Evolutionary conservation across 495 filamentous ascomycete species (phyloP).

Genomic region (Aspergillus saccharolyticus): DNA sequence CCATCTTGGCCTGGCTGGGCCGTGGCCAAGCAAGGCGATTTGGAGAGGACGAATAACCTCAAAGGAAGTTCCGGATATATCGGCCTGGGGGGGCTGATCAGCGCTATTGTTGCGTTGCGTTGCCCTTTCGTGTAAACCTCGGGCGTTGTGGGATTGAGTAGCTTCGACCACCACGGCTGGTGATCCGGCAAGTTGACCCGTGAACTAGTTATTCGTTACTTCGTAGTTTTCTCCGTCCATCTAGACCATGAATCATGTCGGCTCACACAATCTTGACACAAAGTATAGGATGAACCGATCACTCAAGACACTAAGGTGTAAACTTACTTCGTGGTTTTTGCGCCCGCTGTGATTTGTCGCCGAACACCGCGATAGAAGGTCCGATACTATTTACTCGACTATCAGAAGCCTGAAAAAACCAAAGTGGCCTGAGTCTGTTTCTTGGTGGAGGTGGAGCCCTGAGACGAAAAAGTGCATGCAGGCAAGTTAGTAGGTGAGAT

Average conservation of each 20-base stretch:
- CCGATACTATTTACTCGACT: background rate
- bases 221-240: background rate
- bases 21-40: background rate
- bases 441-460: background rate
- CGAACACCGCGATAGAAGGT: background rate
- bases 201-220: no score
- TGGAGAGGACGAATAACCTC: background rate
- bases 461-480: background rate
- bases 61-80: background rate
- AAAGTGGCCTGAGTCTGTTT: background rate
- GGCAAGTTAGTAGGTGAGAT: background rate
- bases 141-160: background rate
- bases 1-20: background rate
- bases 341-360: background rate
- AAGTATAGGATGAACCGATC: no score
- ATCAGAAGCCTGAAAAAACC: background rate
- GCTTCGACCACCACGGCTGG: background rate
- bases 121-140: slow-evolving; percentile 2
- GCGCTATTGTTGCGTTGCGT: background rate
- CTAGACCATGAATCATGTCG: background rate
- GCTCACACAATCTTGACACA: background rate
- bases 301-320: background rate
- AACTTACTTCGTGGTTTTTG: background rate
- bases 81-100: slow-evolving; percentile 1
- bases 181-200: background rate